Evolutionary conservation across 805 yeast species (phyloP).

Genomic region (Cyberlindnera maritima): DNA sequence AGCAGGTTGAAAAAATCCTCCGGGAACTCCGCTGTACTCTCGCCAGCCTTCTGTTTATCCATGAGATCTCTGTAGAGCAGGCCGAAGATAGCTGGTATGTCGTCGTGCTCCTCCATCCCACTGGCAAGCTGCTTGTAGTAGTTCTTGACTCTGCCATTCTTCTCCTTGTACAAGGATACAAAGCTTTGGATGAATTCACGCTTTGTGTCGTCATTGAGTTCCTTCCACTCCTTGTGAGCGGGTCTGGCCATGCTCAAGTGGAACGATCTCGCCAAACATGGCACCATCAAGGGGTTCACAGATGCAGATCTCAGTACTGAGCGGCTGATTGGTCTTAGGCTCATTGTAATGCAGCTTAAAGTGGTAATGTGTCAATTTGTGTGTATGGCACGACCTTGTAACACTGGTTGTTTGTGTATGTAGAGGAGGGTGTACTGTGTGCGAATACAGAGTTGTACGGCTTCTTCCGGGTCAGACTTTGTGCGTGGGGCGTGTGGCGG

Average conservation of each 20-base stretch:
- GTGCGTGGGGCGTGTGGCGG: no score
- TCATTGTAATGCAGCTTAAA: no score
- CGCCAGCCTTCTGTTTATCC: constrained; percentile 20
- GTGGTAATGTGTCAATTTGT: no score
- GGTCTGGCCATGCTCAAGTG: constrained; percentile 3
- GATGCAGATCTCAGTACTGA: no score
- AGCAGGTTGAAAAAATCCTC: constrained; percentile 22
- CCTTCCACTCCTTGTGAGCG: constrained; percentile 26
- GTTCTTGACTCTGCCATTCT: constrained; percentile 34
- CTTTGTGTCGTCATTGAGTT: constrained; percentile 26
- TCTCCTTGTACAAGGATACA: constrained; percentile 31
- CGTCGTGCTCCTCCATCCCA: constrained; percentile 37
- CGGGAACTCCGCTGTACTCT: constrained; percentile 26
- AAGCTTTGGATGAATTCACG: constrained; percentile 29
- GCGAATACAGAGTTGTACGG: no score
- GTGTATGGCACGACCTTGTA: no score
- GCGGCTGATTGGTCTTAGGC: no score
- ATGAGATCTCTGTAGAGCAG: constrained; percentile 35
- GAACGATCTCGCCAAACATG: constrained; percentile 16
- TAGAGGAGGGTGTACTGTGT: no score
- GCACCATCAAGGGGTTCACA: no score
- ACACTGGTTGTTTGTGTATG: no score
- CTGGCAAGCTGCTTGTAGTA: constrained; percentile 33
- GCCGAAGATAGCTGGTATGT: constrained; percentile 38
- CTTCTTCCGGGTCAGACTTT: no score